Evolutionary conservation across 306 rosid genomes (phyloP), one percentile per base, ranked within the genome.

Genomic region (Biancaea sappan): DNA sequence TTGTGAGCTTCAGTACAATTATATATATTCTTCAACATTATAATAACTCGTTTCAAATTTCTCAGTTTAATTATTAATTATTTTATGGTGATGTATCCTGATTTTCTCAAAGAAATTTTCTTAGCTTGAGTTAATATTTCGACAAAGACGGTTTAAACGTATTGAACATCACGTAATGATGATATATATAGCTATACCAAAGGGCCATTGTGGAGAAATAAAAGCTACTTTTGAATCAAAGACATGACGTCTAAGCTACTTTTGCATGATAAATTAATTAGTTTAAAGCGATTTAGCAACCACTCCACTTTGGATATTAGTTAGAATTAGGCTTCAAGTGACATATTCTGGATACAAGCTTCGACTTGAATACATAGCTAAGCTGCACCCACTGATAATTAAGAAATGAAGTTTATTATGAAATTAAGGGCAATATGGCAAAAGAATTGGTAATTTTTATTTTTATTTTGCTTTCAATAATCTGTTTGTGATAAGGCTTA

Each of bases 291-390:
- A 51, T 37, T 2, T 34, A 18, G 24, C 25, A 44, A 28, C 44
- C 34, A 72, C 68, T 31, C n/a, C n/a, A n/a, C n/a, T 70, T 28
- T 8, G 40, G 43, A n/a, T 78, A 52, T 53, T 63, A 29, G n/a
- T 54, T 48, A 21, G 62, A 58, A 71, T 64, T 72, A 64, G 43
- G 64, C 69, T 72, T 72, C 5, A 65, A 78, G 74, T 51, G 66
- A 31, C 67, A 43, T 71, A 35, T 21, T 35, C 10, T 72, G 11
- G 11, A 41, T 40, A 29, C n/a, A 46, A 37, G 64, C 38, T 69
- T 26, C 31, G 24, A 46, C 66, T 70, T 14, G 66, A 62, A 71
- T 50, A 15, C 34, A 11, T 46, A 22, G 63, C 11, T 22, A 58
- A 29, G 37, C 3, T 16, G 52, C 41, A 64, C n/a, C 53, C 38